phyloP scores from a whole-genome alignment of 2,329 filamentous ascomycete species.

The Thielaviopsis punctulata region DNA sequence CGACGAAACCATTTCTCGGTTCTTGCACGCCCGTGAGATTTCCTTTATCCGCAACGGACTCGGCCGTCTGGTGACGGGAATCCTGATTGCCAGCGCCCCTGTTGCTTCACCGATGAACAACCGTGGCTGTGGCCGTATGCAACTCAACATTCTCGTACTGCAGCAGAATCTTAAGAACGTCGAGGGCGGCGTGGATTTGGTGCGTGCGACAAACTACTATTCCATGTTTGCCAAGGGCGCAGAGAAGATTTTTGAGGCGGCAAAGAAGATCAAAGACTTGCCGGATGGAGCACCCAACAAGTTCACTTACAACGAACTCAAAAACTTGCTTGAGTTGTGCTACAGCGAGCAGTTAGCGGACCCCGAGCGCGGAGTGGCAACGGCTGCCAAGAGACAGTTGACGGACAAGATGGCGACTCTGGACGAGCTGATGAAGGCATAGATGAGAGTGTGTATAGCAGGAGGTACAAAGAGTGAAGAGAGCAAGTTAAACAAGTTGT shows the following conservation, averaged over 20 bases:
- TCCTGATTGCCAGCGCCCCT: slow-evolving; percentile 54
- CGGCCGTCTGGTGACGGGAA: slow-evolving; percentile 59
- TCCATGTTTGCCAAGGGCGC: slow-evolving; percentile 48
- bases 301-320: slow-evolving; percentile 50
- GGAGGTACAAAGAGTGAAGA: background rate
- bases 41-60: slow-evolving; percentile 63
- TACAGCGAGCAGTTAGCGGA: slow-evolving; percentile 51
- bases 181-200: slow-evolving; percentile 50
- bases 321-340: slow-evolving; percentile 46
- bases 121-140: slow-evolving; percentile 70
- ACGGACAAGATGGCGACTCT: slow-evolving; percentile 52
- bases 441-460: slow-evolving; percentile 9
- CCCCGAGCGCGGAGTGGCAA: slow-evolving; percentile 48
- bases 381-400: slow-evolving; percentile 50
- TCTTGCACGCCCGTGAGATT: slow-evolving; percentile 54
- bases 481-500: slow-evolving; percentile 3
- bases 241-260: slow-evolving; percentile 46
- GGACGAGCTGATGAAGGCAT: slow-evolving; percentile 58
- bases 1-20: slow-evolving; percentile 62
- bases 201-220: slow-evolving; percentile 49
- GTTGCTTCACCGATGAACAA: slow-evolving; percentile 69
- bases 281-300: slow-evolving; percentile 21
- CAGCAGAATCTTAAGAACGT: slow-evolving; percentile 96
- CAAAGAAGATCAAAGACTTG: slow-evolving; percentile 26
- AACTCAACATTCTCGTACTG: slow-evolving; percentile 77